Conservation (phyloP, 176 grass and related monocot genomes). For the Lolium rigidum region DNA sequence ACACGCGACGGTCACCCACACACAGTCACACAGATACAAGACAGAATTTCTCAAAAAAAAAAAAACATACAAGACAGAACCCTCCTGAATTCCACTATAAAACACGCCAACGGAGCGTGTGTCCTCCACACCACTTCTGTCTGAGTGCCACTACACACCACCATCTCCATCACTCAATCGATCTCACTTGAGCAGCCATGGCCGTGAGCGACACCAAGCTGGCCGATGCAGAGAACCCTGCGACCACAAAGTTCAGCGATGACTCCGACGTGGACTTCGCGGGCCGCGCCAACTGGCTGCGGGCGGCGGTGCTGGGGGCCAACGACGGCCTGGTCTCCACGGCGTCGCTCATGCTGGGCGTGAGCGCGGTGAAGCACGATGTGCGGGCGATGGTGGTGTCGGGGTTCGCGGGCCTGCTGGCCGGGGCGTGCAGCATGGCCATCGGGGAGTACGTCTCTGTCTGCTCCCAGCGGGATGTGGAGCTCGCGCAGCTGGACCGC, state of each 20-base stretch:
- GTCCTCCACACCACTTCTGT: conserved; percentile 49
- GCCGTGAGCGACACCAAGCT: conserved; percentile 43
- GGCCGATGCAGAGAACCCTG: conserved; percentile 44
- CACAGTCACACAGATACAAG: too few relatives aligned
- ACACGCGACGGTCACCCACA: conserved; percentile 14
- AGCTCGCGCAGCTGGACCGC: conserved; percentile 57
- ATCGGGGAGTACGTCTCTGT: conserved; percentile 89
- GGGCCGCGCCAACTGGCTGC: conserved; percentile 66
- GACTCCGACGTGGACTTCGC: conserved; percentile 17
- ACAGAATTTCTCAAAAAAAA: too few relatives aligned
- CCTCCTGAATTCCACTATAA: conserved; percentile 45
- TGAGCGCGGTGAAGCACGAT: conserved; percentile 67
- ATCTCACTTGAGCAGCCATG: background rate
- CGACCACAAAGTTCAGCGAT: background rate
- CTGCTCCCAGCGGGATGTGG: conserved; percentile 73
- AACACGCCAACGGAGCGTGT: conserved; percentile 49
- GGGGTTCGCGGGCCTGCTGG: conserved; percentile 73
- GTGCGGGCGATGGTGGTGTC: conserved; percentile 62
- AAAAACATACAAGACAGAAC: too few relatives aligned
- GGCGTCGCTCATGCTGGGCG: conserved; percentile 77
- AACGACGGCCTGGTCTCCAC: conserved; percentile 84
- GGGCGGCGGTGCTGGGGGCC: conserved; percentile 71
- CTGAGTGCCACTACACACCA: background rate
- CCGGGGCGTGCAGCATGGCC: conserved; percentile 80
- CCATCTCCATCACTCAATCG: background rate